Evolutionary conservation across 305 asterid species (phyloP), one percentile per base, ranked within the genome.

Genomic region (Stenogyne calaminthoides): DNA sequence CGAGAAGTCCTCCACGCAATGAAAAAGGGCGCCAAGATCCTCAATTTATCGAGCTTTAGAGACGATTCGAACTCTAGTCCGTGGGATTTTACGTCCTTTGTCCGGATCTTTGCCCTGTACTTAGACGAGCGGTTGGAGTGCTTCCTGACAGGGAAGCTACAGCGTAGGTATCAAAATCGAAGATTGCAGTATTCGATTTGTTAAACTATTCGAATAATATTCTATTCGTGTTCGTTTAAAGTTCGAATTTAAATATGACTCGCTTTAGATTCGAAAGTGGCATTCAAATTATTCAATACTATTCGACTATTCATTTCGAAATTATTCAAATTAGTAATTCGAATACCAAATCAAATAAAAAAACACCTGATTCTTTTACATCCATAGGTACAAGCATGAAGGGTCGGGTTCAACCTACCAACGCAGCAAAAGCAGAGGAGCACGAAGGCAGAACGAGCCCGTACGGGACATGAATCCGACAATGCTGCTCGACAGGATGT

Each of bases 51-150:
- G 1, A 77, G 84, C 77, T 93, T 93, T 22, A 85, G 96, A 0
- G 97, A 93, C 39, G 96, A 91, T 62, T 89, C 98, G 0, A 88
- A 85, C 65, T 87, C 95, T 0, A 88, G 90, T 62, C 95, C 98
- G 0, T 93, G 96, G 96, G 93, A 93, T 78, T 93, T 81, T 81
- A 88, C 96, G 0, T 85, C 97, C 9, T 93, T 89, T 12, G 88
- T 93, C 15, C 82, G 98, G 12, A 91, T 93, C 0, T 88, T 91
- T 32, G 97, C 96, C 6, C 89, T 90, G 14, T 93, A 89, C 65
- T 87, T 93, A 6, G 97, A 93, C 36, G 97, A 91, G 80, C 89
- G 96, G 9, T 66, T 93, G 9, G 98, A 93, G 64, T 91, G 96
- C 80, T 93, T 89, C 29, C 85, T 92, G 1, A 92, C 93, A 0